Conservation (phyloP, 1,139 yeast genomes). For the Magnusiomyces ingens region DNA sequence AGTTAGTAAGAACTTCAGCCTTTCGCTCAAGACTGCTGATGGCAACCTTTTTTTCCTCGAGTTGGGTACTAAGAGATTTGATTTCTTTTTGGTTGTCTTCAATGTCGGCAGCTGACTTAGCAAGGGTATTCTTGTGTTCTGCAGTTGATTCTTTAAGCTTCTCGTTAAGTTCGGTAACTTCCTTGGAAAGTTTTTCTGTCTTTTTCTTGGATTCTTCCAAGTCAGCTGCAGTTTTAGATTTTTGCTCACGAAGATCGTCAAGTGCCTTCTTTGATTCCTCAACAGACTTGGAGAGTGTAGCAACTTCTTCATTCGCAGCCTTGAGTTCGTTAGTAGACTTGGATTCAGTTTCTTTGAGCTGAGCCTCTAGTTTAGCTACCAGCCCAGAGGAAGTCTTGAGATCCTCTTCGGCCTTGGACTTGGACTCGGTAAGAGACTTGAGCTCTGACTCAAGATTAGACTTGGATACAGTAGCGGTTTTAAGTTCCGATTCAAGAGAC, state of each 20-base stretch:
- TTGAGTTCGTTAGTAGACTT: too few relatives aligned
- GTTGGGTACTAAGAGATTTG: not conserved
- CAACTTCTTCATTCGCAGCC: not conserved
- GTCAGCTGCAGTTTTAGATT: too few relatives aligned
- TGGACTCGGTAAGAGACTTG: not conserved
- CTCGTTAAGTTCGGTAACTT: too few relatives aligned
- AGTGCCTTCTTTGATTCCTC: not conserved
- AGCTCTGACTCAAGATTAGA: not conserved
- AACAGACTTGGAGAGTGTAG: not conserved
- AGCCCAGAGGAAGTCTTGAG: too few relatives aligned
- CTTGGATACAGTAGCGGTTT: not conserved
- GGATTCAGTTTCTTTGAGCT: not conserved
- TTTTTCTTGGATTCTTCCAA: too few relatives aligned
- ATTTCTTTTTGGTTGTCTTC: too few relatives aligned
- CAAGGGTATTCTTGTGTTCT: too few relatives aligned
- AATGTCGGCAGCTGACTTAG: too few relatives aligned
- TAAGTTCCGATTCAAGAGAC: not conserved
- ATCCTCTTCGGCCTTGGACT: too few relatives aligned
- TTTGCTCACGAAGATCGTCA: too few relatives aligned
- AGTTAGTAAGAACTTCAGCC: constrained; percentile 2
- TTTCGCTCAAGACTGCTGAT: constrained; percentile 5
- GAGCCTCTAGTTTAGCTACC: not conserved
- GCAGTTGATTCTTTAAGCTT: too few relatives aligned
- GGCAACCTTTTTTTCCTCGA: not conserved
- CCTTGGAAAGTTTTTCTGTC: too few relatives aligned